Conservation (phyloP, 495 filamentous ascomycete genomes). For the Lophiotrema nucula region DNA sequence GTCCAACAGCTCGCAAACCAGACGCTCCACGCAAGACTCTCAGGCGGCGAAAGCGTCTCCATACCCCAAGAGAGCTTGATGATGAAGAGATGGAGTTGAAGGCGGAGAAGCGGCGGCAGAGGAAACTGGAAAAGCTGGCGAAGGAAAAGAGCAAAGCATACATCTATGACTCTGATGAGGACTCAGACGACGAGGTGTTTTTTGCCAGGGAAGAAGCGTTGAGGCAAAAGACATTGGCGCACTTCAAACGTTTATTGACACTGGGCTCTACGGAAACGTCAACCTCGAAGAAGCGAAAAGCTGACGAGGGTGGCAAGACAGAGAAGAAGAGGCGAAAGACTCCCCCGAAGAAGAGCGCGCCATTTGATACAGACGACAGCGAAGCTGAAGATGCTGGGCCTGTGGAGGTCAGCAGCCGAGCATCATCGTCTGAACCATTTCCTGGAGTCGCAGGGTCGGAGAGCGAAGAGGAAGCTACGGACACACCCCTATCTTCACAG, state of each 20-base stretch:
- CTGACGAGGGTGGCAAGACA: conserved; percentile 24
- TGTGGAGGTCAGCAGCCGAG: conserved; percentile 16
- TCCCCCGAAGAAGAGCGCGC: conserved; percentile 8
- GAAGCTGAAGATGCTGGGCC: conserved; percentile 19
- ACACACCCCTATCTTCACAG: conserved; percentile 35
- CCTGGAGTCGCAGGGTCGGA: conserved; percentile 10
- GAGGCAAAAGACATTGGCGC: conserved; percentile 51
- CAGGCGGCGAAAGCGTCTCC: conserved; percentile 52
- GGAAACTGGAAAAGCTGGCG: conserved; percentile 51
- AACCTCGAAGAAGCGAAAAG: conserved; percentile 32
- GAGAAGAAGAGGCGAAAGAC: conserved; percentile 40
- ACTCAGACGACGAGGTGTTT: conserved; percentile 69
- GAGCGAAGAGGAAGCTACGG: conserved; percentile 22
- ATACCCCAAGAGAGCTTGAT: conserved; percentile 42
- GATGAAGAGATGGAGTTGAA: conserved; percentile 45
- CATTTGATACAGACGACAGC: conserved; percentile 24
- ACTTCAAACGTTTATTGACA: conserved; percentile 49
- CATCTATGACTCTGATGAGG: conserved; percentile 76
- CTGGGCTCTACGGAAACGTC: conserved; percentile 1
- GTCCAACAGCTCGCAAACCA: conserved; percentile 55
- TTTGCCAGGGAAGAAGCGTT: conserved; percentile 65
- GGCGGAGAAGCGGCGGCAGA: conserved; percentile 41
- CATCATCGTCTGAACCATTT: conserved; percentile 11
- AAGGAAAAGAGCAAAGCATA: conserved; percentile 83
- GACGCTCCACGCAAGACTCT: conserved; percentile 52